Percentiles rank a stretch among this genome's conserved stretches.
These are phyloP conservation scores for Pseudocercospora crystallina DNA, from an alignment of 2,329 filamentous ascomycete species.

Conservation along the genomic window DNA sequence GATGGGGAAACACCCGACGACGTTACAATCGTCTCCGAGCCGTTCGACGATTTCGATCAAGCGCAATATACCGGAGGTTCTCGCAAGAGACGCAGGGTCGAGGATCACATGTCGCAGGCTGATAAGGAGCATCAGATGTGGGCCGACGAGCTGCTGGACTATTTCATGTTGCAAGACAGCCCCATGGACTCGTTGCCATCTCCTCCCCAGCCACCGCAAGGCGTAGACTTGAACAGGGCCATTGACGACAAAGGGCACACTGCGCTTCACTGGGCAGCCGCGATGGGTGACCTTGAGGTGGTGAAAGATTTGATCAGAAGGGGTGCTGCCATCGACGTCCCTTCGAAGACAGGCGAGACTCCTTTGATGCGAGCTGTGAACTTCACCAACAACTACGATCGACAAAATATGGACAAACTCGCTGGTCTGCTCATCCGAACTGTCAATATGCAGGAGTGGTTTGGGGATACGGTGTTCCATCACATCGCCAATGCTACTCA, in stretches of 20 bases:
- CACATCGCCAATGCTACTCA: conserved; percentile 88
- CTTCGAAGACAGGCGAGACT: conserved; percentile 69
- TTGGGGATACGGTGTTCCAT: conserved; percentile 86
- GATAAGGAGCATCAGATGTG: conserved; percentile 88
- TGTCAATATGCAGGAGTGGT: conserved; percentile 74
- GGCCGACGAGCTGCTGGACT: conserved; percentile 89
- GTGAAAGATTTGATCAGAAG: conserved; percentile 83
- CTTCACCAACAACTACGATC: conserved; percentile 97
- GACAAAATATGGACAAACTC: conserved; percentile 81
- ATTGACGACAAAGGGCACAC: conserved; percentile 93
- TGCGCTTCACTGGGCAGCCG: conserved; percentile 92
- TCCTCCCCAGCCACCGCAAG: conserved; percentile 75
- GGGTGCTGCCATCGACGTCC: conserved; percentile 69
- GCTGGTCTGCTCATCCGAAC: conserved; percentile 82
- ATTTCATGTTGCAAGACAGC: conserved; percentile 70
- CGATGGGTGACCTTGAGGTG: conserved; percentile 93
- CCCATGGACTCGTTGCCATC: conserved; percentile 61
- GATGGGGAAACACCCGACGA: conserved; percentile 78
- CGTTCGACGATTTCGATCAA: conserved; percentile 78
- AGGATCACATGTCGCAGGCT: conserved; percentile 54
- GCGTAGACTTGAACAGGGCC: conserved; percentile 85
- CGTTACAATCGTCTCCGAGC: conserved; percentile 76
- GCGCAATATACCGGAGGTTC: conserved; percentile 59
- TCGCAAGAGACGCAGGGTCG: conserved; percentile 78
- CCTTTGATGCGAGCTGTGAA: conserved; percentile 91